Conservation (phyloP, 768 basidiomycete genomes). For the Leccinellum rugosiceps region DNA sequence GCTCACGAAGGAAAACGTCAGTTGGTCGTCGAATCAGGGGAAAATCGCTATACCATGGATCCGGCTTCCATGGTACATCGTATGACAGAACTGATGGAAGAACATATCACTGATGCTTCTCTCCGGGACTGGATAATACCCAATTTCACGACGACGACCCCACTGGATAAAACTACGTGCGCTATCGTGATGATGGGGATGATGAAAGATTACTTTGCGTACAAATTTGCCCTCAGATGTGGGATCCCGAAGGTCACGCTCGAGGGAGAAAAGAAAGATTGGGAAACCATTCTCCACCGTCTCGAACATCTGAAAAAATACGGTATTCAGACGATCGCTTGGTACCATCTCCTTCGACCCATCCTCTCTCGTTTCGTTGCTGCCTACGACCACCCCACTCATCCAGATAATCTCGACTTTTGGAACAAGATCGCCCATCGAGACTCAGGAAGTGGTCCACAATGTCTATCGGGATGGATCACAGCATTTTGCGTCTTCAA, state of each 20-base stretch:
- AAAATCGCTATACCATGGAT: slow-evolving; percentile 27
- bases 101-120: slow-evolving; percentile 19
- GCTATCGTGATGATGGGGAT: slow-evolving; percentile 43
- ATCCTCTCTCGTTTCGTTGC: slow-evolving; percentile 36
- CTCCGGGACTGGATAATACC: slow-evolving; percentile 42
- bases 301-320: slow-evolving; percentile 39
- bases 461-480: slow-evolving; percentile 40
- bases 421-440: slow-evolving; percentile 36
- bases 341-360: slow-evolving; percentile 40
- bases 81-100: slow-evolving; percentile 22
- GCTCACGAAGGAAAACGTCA: slow-evolving; percentile 23
- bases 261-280: slow-evolving; percentile 40
- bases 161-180: slow-evolving; percentile 35
- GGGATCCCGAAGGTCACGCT: slow-evolving; percentile 47
- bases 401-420: slow-evolving; percentile 33
- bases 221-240: slow-evolving; percentile 30
- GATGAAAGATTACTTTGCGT: slow-evolving; percentile 40
- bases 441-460: slow-evolving; percentile 26
- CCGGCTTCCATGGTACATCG: slow-evolving; percentile 28
- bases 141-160: slow-evolving; percentile 43
- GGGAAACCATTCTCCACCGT: slow-evolving; percentile 33
- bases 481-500: slow-evolving; percentile 36
- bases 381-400: slow-evolving; percentile 34
- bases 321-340: slow-evolving; percentile 35
- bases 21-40: slow-evolving; percentile 23